Percentiles rank a stretch among this genome's conserved stretches.
These are phyloP conservation scores for Didymella arachidicola DNA, from an alignment of 2,329 filamentous ascomycete genomes.

Conservation along the genomic window DNA sequence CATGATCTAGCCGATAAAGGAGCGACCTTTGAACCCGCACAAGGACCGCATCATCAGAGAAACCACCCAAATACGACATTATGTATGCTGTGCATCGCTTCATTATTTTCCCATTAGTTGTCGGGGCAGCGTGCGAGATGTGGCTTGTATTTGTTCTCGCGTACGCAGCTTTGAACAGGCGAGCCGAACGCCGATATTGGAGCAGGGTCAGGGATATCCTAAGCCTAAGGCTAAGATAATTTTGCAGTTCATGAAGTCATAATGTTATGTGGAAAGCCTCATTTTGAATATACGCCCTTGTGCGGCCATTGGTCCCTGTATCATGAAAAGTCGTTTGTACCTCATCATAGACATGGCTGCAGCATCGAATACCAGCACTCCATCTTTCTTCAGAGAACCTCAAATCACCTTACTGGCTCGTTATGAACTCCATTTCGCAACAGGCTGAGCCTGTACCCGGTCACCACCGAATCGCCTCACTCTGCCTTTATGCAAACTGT, in stretches of 20 bases:
- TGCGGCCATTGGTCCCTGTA: background rate
- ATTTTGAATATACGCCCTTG: background rate
- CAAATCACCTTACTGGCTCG: background rate
- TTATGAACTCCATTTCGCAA: too few species aligned
- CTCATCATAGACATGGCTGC: background rate
- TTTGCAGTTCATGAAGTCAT: background rate
- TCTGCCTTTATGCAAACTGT: background rate
- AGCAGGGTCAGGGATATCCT: background rate
- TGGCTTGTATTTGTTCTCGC: slow-evolving; percentile 2
- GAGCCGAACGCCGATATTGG: background rate
- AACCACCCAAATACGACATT: background rate
- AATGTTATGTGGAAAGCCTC: background rate
- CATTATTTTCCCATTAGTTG: background rate
- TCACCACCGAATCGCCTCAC: too few species aligned
- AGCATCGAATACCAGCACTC: background rate
- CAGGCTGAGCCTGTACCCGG: too few species aligned
- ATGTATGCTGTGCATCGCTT: background rate
- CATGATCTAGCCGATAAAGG: background rate
- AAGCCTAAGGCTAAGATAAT: background rate
- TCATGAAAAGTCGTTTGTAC: background rate
- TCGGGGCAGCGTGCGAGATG: background rate
- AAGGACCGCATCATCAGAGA: background rate
- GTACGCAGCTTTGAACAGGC: background rate
- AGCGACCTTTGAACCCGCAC: background rate
- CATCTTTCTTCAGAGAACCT: background rate